phyloP scores from a whole-genome alignment of 306 rosid genomes.

The Quercus mongolica region DNA sequence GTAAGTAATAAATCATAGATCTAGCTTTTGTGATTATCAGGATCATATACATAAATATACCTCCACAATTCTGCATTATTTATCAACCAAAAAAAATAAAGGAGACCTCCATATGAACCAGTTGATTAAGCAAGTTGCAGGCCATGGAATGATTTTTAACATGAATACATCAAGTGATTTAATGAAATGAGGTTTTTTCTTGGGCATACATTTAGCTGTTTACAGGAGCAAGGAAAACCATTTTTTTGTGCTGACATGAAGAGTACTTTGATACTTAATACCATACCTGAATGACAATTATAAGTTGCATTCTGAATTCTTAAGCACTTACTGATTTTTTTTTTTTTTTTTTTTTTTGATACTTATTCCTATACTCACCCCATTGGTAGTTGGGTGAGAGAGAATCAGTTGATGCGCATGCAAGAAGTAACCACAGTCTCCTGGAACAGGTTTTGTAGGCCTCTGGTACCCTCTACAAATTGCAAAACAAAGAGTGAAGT shows the following conservation, averaged over 20 bases:
- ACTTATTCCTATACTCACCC: constrained; percentile 38
- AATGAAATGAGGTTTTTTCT: too few relatives aligned
- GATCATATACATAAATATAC: too few relatives aligned
- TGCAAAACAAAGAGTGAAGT: background rate
- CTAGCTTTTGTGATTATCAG: too few relatives aligned
- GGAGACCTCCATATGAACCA: background rate
- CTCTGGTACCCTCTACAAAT: constrained; percentile 66
- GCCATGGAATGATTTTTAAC: background rate
- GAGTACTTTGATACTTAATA: background rate
- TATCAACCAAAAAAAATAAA: too few relatives aligned
- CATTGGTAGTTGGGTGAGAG: constrained; percentile 63
- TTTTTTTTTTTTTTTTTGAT: too few relatives aligned
- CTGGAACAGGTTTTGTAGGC: constrained; percentile 83
- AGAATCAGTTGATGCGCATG: constrained; percentile 73
- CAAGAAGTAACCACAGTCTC: constrained; percentile 83
- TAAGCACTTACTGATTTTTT: background rate
- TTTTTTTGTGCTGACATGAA: background rate
- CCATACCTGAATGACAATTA: background rate
- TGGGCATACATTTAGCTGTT: background rate
- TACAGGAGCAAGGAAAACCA: background rate
- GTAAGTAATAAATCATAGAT: too few relatives aligned
- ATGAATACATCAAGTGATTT: background rate
- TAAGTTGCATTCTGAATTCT: background rate
- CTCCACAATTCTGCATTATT: too few relatives aligned
- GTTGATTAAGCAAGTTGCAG: background rate